Percentiles rank a stretch among this genome's conserved stretches.
Evolutionary conservation across 2,329 filamentous ascomycete genomes (phyloP).

Genomic region (Pseudocercospora musae): DNA sequence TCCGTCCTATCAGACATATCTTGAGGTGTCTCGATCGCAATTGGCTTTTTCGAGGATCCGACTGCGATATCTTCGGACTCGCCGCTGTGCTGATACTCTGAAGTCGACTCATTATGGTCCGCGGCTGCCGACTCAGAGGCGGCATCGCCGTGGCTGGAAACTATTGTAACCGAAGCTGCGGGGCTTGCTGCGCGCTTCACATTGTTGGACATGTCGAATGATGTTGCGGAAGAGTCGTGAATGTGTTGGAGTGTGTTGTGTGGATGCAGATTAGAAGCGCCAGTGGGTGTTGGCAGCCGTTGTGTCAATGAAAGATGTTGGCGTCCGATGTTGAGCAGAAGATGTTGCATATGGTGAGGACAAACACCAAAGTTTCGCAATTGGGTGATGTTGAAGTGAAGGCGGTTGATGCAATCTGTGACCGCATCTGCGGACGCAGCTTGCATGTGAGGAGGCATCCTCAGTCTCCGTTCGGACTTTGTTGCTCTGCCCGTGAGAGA

Average conservation of each 20-base stretch:
- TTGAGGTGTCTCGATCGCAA: neutral
- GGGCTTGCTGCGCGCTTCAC: neutral
- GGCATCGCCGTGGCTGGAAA: neutral
- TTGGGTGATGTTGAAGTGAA: neutral
- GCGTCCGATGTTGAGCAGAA: neutral
- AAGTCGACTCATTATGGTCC: neutral
- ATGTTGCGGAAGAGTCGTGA: neutral
- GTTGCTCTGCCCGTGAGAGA: neutral
- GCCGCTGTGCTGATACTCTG: neutral
- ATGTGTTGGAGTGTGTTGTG: neutral
- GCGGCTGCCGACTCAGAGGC: neutral
- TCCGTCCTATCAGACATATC: neutral
- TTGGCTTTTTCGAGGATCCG: neutral
- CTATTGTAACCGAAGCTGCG: neutral
- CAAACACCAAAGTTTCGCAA: neutral
- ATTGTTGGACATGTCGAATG: neutral
- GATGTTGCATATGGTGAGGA: neutral
- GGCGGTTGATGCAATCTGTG: neutral
- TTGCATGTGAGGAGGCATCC: neutral
- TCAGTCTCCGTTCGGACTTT: neutral
- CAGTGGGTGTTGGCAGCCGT: neutral
- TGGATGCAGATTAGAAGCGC: neutral
- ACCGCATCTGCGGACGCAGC: neutral
- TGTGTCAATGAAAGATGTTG: neutral
- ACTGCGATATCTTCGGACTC: neutral